Evolutionary conservation across 768 basidiomycete genomes (phyloP), one percentile per base, ranked within the genome.

Genomic region (Dentipellis sp.): DNA sequence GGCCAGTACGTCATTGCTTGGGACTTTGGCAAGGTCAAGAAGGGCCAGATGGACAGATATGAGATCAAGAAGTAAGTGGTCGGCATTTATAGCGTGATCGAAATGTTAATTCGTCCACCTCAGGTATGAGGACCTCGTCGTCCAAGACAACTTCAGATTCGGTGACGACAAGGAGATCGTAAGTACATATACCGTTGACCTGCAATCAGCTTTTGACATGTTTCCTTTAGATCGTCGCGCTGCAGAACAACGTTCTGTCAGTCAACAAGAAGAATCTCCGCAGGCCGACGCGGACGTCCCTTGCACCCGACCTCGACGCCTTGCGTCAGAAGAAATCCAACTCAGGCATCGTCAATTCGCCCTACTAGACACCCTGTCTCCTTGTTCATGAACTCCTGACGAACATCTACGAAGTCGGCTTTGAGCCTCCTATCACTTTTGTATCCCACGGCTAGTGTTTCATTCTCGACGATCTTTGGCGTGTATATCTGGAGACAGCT

Each of bases 71-170:
- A 87, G 74, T 75, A 49, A 55, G 72, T 35, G 42, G 3, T 6
- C 4, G 37, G 52, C 19, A 21, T 49, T n/a, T 37, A 14, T 48
- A n/a, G 55, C 4, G 52, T 21, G 1, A 7, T 8, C 54, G 10
- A 35, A 2, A 22, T 17, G 42, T 34, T 46, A 19, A 39, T 39
- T 11, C 36, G 19, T 53, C 48, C 47, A 37, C 45, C 60, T 19
- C 65, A 77, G 78, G 68, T 97, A 97, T 67, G 88, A 93, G 64
- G 93, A 95, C 64, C 78, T 81, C 48, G 94, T 98, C 56, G 94
- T 98, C 0, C 94, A 97, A 61, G 97, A 99, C 70, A 91, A 88
- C 72, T 99, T 99, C 83, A 91, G 87, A 72, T 98, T 94, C 66
- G 95, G 94, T 12, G 91, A 95, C 64, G 94, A 98, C 71, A 90